Evolutionary conservation across 345 rosid species (phyloP).

Genomic region (Citrus mangshanensis): DNA sequence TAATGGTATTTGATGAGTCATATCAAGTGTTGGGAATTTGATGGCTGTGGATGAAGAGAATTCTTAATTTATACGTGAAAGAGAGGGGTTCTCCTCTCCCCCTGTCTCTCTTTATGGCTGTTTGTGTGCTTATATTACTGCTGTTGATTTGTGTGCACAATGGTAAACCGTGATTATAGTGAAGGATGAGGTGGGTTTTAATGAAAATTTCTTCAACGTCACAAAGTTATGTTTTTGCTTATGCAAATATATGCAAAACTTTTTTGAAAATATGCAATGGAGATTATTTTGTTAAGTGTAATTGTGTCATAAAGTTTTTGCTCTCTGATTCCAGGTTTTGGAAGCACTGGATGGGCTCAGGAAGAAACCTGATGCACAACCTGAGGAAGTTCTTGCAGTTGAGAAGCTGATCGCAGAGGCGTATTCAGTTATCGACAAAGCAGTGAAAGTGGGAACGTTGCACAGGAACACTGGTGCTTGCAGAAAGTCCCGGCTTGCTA

Average conservation of each 20-base stretch:
- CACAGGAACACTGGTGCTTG: slow-evolving; percentile 83
- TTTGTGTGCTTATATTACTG: neutral
- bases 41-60: neutral
- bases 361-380: slow-evolving; percentile 79
- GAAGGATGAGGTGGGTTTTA: neutral
- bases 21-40: neutral
- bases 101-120: neutral
- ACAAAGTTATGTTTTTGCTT: neutral
- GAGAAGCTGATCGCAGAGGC: slow-evolving; percentile 90
- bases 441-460: slow-evolving; percentile 64
- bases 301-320: neutral
- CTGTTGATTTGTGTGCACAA: neutral
- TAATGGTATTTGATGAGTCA: too few relatives aligned
- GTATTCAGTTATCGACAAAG: slow-evolving; percentile 82
- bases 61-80: neutral
- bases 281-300: neutral
- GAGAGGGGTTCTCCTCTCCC: neutral
- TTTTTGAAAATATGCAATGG: neutral
- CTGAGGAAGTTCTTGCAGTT: slow-evolving; percentile 62
- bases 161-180: neutral
- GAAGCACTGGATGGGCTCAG: slow-evolving; percentile 66
- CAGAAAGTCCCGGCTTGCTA: slow-evolving; percentile 85
- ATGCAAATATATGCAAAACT: neutral
- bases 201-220: neutral
- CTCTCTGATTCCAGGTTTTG: slow-evolving; percentile 52